phyloP scores from a whole-genome alignment of 2,329 filamentous ascomycete species.

The Aspergillus brasiliensis region DNA sequence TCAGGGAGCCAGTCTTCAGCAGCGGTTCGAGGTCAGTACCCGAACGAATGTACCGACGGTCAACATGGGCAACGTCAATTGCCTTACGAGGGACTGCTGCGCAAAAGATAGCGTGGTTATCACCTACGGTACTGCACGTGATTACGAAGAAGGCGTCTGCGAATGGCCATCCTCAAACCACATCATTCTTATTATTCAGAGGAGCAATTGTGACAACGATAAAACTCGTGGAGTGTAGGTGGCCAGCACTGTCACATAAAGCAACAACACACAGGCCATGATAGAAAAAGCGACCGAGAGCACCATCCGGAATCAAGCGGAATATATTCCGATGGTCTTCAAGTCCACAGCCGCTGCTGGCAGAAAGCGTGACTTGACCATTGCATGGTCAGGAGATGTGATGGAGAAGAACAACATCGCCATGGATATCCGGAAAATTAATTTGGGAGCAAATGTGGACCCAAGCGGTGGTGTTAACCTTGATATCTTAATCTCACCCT shows the following conservation, averaged over 20 bases:
- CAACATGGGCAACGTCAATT: not conserved
- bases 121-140: not conserved
- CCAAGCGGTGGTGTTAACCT: not conserved
- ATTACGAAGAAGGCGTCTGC: not conserved
- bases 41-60: not conserved
- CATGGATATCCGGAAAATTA: not conserved
- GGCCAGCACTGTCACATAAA: not conserved
- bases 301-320: not conserved
- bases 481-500: not conserved
- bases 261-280: not conserved
- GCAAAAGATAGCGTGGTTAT: not conserved
- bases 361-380: not conserved
- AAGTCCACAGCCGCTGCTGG: not conserved
- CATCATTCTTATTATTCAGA: not conserved
- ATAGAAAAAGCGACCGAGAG: not conserved
- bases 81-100: not conserved
- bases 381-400: not conserved
- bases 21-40: not conserved
- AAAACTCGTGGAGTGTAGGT: not conserved
- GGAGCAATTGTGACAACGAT: not conserved
- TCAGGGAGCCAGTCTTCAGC: not conserved
- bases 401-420: not conserved
- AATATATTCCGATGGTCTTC: not conserved
- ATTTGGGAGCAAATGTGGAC: not conserved
- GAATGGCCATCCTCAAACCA: not conserved